Evolutionary conservation across 176 grass and related monocot species (phyloP).

Genomic region (Oryza meyeriana): DNA sequence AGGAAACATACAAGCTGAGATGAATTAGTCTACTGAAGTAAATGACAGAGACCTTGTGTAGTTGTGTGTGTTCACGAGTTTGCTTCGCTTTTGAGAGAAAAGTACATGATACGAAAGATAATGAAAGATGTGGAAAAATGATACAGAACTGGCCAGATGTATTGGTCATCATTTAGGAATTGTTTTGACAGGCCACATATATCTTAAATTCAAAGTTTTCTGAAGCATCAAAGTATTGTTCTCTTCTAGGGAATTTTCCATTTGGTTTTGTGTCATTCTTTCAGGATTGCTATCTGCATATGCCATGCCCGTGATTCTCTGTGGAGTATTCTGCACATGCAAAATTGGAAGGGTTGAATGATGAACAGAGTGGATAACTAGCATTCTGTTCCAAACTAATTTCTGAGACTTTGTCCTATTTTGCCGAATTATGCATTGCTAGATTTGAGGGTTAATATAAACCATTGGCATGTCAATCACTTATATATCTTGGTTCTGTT

Average conservation of each 20-base stretch:
- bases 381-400: background rate
- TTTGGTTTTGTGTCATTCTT: background rate
- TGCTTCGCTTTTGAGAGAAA: background rate
- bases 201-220: background rate
- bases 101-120: background rate
- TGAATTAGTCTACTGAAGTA: conserved; percentile 2
- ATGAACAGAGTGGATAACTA: background rate
- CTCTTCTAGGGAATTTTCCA: background rate
- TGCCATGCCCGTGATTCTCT: background rate
- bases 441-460: background rate
- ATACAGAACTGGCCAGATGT: background rate
- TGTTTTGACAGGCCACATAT: background rate
- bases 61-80: background rate
- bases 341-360: background rate
- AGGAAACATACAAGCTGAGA: conserved; percentile 8
- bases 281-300: background rate
- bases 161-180: conserved; percentile 1
- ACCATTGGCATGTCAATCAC: background rate
- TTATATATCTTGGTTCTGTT: too few relatives aligned
- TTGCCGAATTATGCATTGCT: background rate
- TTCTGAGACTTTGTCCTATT: background rate
- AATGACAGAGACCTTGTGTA: background rate
- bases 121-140: background rate
- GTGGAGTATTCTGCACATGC: background rate
- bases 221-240: background rate